Conservation (phyloP, 768 basidiomycete species). For the Termitomyces sp. region DNA sequence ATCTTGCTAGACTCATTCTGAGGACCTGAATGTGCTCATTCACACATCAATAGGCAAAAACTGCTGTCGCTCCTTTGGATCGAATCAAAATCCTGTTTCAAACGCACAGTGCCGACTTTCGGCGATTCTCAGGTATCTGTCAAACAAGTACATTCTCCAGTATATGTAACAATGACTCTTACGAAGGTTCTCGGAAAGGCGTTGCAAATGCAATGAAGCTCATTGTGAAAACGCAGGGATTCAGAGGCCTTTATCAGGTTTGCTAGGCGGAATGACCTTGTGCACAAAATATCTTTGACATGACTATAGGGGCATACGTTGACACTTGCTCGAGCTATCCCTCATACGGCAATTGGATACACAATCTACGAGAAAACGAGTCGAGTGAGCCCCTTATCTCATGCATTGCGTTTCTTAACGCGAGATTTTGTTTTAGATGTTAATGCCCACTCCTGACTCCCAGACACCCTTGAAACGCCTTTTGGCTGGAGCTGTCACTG, state of each 20-base stretch:
- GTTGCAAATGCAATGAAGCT: background rate
- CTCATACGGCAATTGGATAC: conserved; percentile 2
- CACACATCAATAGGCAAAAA: background rate
- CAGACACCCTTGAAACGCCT: background rate
- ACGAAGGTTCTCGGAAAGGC: background rate
- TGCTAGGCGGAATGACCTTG: background rate
- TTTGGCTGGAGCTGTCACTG: conserved; percentile 1
- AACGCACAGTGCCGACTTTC: conserved; percentile 1
- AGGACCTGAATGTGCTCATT: background rate
- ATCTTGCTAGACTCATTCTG: background rate
- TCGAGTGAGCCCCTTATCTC: background rate
- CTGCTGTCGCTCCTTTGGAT: conserved; percentile 5
- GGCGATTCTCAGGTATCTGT: conserved; percentile 3
- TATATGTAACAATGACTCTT: background rate
- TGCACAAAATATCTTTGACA: background rate
- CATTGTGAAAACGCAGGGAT: background rate
- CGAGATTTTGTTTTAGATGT: background rate
- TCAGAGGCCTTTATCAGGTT: conserved; percentile 2
- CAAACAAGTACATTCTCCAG: background rate
- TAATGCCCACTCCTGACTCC: background rate
- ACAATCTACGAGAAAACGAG: background rate
- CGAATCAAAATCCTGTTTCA: conserved; percentile 4
- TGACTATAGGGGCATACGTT: background rate
- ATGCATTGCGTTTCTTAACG: background rate
- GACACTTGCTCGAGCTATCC: conserved; percentile 1